phyloP scores from a whole-genome alignment of 2,329 filamentous ascomycete species.

The Dothideomycetes sp. region DNA sequence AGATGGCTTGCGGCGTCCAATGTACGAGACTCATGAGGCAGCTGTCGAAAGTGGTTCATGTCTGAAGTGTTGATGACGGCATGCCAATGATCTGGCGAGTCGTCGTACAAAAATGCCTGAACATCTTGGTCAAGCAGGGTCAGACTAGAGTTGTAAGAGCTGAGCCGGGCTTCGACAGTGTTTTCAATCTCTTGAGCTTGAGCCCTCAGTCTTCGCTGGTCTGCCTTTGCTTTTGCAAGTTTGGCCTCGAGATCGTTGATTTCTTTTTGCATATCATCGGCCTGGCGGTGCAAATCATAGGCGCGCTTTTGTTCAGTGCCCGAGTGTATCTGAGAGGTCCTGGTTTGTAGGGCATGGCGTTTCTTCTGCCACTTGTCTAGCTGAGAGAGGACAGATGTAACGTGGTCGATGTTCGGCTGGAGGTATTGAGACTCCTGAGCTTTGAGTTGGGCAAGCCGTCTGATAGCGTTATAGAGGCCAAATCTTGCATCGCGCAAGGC shows the following conservation, averaged over 20 bases:
- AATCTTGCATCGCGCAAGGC: conserved; percentile 55
- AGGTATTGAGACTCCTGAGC: conserved; percentile 57
- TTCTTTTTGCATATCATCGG: conserved; percentile 47
- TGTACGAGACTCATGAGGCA: conserved; percentile 58
- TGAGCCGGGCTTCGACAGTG: conserved; percentile 59
- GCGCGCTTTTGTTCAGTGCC: conserved; percentile 49
- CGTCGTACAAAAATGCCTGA: conserved; percentile 43
- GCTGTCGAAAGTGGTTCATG: conserved; percentile 28
- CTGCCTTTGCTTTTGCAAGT: conserved; percentile 51
- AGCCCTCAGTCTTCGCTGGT: conserved; percentile 50
- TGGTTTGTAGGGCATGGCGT: conserved; percentile 44
- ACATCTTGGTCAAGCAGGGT: conserved; percentile 58
- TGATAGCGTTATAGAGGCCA: conserved; percentile 55
- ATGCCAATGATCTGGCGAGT: background rate
- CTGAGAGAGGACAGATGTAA: conserved; percentile 50
- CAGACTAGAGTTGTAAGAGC: conserved; percentile 60
- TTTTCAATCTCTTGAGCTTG: conserved; percentile 56
- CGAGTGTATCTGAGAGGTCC: conserved; percentile 48
- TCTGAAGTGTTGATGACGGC: conserved; percentile 1
- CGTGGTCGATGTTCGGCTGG: conserved; percentile 45
- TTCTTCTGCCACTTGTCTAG: conserved; percentile 52
- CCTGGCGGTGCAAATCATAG: conserved; percentile 41
- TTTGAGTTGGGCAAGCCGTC: conserved; percentile 56
- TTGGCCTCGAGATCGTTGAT: conserved; percentile 58
- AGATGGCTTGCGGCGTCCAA: conserved; percentile 61